phyloP scores from a whole-genome alignment of 1,139 yeast species.

The Pichia sp. region DNA sequence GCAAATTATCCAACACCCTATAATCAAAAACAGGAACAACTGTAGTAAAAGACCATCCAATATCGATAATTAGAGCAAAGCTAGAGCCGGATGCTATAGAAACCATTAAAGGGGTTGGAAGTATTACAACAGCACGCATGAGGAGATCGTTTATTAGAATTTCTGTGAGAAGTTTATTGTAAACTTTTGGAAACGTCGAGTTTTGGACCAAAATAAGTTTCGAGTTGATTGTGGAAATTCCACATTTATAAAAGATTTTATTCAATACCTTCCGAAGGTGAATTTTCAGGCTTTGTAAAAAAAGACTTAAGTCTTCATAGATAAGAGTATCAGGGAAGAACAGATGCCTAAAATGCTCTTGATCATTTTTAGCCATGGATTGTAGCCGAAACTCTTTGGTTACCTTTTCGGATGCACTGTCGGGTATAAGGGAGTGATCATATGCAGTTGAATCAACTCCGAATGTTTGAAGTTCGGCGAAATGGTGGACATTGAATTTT shows the following conservation, averaged over 20 bases:
- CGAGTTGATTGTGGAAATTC: constrained; percentile 18
- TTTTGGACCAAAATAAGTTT: constrained; percentile 20
- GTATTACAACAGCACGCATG: constrained; percentile 40
- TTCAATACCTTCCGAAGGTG: constrained; percentile 21
- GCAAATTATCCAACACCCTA: constrained; percentile 33
- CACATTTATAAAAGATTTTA: constrained; percentile 14
- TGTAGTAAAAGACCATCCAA: constrained; percentile 49
- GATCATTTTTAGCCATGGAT: not conserved
- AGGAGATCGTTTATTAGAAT: constrained; percentile 35
- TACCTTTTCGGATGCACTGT: not conserved
- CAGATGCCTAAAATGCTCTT: constrained; percentile 15
- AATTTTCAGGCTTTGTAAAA: constrained; percentile 14
- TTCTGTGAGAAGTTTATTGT: constrained; percentile 26
- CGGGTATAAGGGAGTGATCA: not conserved
- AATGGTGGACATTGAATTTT: constrained; percentile 11
- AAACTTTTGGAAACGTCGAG: constrained; percentile 15
- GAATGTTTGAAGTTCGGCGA: constrained; percentile 13
- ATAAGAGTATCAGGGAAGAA: constrained; percentile 32
- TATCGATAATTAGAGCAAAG: constrained; percentile 52
- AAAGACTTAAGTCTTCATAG: constrained; percentile 20
- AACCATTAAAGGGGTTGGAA: constrained; percentile 44
- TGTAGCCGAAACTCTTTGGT: not conserved
- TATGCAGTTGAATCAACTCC: not conserved
- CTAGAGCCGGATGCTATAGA: constrained; percentile 44
- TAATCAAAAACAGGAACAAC: constrained; percentile 51